Conservation (phyloP, 2,329 filamentous ascomycete genomes). For the Helicocarpus griseus region DNA sequence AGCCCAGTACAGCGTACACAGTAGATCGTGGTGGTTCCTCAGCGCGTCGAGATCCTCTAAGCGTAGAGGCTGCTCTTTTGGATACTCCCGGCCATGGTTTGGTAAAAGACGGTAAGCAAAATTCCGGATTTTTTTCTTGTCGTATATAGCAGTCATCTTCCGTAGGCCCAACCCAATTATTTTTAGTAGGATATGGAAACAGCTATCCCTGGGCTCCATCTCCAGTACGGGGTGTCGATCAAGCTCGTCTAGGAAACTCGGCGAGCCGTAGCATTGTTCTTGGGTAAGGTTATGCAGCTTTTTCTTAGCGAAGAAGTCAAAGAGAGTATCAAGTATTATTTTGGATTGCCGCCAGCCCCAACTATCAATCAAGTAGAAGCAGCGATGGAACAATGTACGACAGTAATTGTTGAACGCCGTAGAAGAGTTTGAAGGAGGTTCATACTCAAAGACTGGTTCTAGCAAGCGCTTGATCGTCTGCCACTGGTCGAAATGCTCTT, state of each 20-base stretch:
- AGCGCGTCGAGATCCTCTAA: constrained; percentile 47
- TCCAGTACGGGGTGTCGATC: constrained; percentile 35
- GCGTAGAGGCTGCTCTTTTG: constrained; percentile 46
- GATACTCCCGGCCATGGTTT: constrained; percentile 51
- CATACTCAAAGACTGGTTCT: constrained; percentile 39
- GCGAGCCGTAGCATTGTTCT: constrained; percentile 44
- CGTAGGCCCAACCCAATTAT: constrained; percentile 42
- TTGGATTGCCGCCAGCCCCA: constrained; percentile 53
- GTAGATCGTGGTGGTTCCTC: constrained; percentile 52
- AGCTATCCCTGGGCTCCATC: constrained; percentile 39
- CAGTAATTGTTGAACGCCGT: constrained; percentile 47
- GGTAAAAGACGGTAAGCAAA: constrained; percentile 50
- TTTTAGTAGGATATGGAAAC: constrained; percentile 53
- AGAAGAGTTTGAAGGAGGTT: constrained; percentile 30
- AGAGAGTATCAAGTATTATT: constrained; percentile 42
- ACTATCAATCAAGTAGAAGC: constrained; percentile 41
- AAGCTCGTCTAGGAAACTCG: constrained; percentile 44
- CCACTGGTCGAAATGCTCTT: constrained; percentile 41
- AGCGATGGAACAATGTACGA: constrained; percentile 42
- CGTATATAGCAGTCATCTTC: constrained; percentile 37
- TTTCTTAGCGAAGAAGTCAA: constrained; percentile 51
- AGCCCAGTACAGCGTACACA: constrained; percentile 51
- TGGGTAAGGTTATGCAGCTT: constrained; percentile 42
- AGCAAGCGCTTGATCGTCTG: constrained; percentile 37
- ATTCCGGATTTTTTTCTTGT: constrained; percentile 46